Percentiles rank a stretch among this genome's conserved stretches.
phyloP scores from a whole-genome alignment of 352 stramenopile genomes.

The Phytopythium delawarense region DNA sequence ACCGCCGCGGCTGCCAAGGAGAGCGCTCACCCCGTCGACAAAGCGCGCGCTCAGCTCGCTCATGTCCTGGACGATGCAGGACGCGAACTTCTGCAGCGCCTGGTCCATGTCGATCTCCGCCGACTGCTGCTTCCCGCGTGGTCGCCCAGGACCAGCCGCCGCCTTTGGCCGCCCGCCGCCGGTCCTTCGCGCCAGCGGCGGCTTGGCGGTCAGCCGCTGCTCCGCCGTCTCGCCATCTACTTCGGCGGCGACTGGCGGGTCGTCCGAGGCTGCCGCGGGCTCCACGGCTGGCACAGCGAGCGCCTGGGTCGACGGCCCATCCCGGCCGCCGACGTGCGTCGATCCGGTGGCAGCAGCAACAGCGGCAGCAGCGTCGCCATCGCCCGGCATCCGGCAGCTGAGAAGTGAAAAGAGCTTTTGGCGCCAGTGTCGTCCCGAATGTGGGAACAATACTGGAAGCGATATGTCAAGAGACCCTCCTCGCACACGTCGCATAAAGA shows the following conservation, averaged over 20 bases:
- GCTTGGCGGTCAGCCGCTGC: conserved; percentile 8
- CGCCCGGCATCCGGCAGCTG: no score
- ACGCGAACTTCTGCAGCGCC: conserved; percentile 35
- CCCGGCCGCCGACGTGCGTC: no score
- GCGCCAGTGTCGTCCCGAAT: no score
- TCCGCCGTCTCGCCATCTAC: neutral
- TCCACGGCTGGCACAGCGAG: no score
- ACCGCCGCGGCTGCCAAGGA: neutral
- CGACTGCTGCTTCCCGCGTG: neutral
- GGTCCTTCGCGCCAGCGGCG: conserved; percentile 20
- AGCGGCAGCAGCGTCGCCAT: no score
- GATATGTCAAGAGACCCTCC: no score
- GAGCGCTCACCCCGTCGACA: conserved; percentile 17
- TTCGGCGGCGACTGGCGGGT: neutral
- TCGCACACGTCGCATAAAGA: no score
- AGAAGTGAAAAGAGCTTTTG: no score
- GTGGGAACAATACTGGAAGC: no score
- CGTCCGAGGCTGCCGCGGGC: no score
- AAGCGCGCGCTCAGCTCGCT: conserved; percentile 35
- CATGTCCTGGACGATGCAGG: conserved; percentile 30
- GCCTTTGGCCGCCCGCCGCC: neutral
- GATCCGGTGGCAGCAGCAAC: no score
- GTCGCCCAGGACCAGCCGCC: neutral
- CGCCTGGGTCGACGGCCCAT: no score
- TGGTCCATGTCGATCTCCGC: conserved; percentile 26